Evolutionary conservation across 2,329 filamentous ascomycete genomes (phyloP).

Genomic region (Aspergillus glaucus): DNA sequence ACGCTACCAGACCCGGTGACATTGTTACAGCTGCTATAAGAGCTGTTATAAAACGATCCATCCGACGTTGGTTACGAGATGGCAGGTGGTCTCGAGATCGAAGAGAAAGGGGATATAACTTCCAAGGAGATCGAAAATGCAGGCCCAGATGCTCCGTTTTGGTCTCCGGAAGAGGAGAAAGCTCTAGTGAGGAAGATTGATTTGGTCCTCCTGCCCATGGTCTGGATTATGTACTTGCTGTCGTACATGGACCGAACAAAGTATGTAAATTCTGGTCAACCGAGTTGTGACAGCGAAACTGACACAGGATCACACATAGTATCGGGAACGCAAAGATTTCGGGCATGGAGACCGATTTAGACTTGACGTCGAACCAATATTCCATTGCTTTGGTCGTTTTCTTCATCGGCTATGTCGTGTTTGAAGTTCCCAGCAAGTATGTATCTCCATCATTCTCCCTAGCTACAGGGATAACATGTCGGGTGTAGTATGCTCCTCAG

Average conservation of each 20-base stretch:
- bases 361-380: constrained; percentile 39
- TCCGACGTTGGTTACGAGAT: too few species aligned
- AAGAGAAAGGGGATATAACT: constrained; percentile 7
- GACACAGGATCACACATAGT: constrained; percentile 2
- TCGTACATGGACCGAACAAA: constrained; percentile 37
- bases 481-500: constrained; percentile 39
- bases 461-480: background rate
- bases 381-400: constrained; percentile 49
- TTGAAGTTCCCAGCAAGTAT: constrained; percentile 49
- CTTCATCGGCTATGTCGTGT: constrained; percentile 49
- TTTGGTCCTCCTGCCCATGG: constrained; percentile 40
- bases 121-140: constrained; percentile 15
- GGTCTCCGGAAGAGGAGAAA: constrained; percentile 32
- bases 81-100: background rate
- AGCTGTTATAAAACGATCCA: background rate
- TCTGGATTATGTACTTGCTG: constrained; percentile 47
- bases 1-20: too few species aligned
- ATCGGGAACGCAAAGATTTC: constrained; percentile 22
- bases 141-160: constrained; percentile 2
- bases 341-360: constrained; percentile 16
- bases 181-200: constrained; percentile 43
- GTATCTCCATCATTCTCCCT: background rate
- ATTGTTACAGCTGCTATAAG: background rate
- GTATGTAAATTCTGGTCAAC: constrained; percentile 3
- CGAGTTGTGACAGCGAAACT: background rate